Base-by-base conservation (phyloP, 1,139 yeast species). In the Yarrowia galli region DNA sequence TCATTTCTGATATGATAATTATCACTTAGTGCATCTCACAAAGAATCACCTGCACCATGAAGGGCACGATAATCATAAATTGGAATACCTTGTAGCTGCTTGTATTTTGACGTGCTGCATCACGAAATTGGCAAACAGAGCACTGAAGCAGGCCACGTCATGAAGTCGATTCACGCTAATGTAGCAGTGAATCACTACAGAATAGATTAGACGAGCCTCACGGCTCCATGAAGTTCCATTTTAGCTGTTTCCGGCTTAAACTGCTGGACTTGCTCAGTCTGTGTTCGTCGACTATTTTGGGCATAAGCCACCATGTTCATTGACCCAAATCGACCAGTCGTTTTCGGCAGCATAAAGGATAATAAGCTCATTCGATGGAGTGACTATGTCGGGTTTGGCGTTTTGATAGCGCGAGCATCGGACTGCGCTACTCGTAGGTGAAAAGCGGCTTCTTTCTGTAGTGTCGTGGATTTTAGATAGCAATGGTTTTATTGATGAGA, bases 361-460 rank as follows among this genome's bases (percentile, higher is more conserved):
- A 15, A 12, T 51, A 51, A 51, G 42, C 58, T 51, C 35, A 25
- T 13, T 20, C 28, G n/a, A 35, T 51, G 58, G 42, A 49, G 43
- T 13, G 56, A 18, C 40, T 28, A 32, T 18, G 56, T 51, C 28
- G 22, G 42, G 53, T 22, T 43, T 43, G 48, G n/a, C 48, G 48
- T 48, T 25, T 46, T 28, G 54, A 12, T 28, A 48, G 38, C 23
- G 54, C 28, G 15, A 9, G 22, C n/a, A 15, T 7, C 23, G 9
- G 38, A 36, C 18, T 36, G 54, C 23, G 38, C 35, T 25, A 28
- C 32, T 6, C 32, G 9, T 28, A 10, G 4, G 40, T 18, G 28
- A 18, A n/a, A 40, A 23, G 40, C 8, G 8, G 36, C 20, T n/a
- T 32, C n/a, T 9, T 49, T 13, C 28, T 12, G 5, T 13, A 10